Conservation (phyloP, 1,284 basidiomycete genomes). For the Ceratorhiza oryzae-sativae region DNA sequence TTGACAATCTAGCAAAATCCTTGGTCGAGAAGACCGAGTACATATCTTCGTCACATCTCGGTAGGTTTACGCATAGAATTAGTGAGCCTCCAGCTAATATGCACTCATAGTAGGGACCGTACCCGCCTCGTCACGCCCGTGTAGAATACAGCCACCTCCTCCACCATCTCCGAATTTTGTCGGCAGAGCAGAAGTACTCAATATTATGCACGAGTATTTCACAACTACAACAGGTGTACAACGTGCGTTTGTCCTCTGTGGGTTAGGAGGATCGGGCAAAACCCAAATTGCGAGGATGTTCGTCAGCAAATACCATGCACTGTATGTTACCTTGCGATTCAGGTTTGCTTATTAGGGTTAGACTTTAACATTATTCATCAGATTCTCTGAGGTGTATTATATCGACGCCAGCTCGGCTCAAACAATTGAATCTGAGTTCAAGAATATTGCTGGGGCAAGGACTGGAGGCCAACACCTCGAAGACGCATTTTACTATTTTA, state of each 20-base stretch:
- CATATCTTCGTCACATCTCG: not conserved
- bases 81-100: not conserved
- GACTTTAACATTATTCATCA: not conserved
- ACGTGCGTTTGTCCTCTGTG: slow-evolving; percentile 16
- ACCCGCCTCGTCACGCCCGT: not conserved
- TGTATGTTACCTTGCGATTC: not conserved
- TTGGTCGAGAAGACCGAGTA: not conserved
- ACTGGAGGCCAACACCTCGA: not conserved
- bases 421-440: not conserved
- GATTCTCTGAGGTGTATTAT: slow-evolving; percentile 11
- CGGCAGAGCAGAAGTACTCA: not conserved
- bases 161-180: not conserved
- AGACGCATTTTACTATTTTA: slow-evolving; percentile 16
- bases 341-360: too few relatives aligned
- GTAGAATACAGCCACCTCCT: not conserved
- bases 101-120: not conserved
- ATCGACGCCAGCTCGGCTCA: not conserved
- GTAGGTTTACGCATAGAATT: not conserved
- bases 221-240: not conserved
- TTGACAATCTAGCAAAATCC: not conserved
- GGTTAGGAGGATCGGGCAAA: slow-evolving; percentile 18
- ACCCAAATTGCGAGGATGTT: slow-evolving; percentile 21
- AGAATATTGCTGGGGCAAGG: not conserved
- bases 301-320: not conserved
- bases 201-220: not conserved